Percentiles rank a stretch among this genome's conserved stretches.
These are phyloP conservation scores for Letharia columbiana DNA, from an alignment of 495 filamentous ascomycete genomes.

Conservation along the genomic window DNA sequence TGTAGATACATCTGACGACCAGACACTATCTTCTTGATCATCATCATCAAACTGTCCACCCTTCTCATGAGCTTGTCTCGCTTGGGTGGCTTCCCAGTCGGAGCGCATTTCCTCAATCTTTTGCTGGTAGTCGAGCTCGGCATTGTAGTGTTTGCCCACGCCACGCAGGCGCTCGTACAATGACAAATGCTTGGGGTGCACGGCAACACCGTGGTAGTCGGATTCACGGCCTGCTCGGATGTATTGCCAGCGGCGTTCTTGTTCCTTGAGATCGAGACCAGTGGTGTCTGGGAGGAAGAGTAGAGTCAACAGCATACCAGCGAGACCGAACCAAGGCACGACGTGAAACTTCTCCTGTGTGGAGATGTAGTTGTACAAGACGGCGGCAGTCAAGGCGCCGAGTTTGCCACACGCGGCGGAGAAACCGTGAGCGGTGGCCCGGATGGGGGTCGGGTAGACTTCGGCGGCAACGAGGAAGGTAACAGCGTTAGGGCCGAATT, in stretches of 20 bases:
- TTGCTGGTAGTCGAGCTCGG: constrained; percentile 64
- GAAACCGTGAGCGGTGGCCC: constrained; percentile 84
- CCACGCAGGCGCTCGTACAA: constrained; percentile 68
- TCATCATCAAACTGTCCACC: constrained; percentile 26
- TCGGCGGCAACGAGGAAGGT: constrained; percentile 90
- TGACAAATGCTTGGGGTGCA: constrained; percentile 78
- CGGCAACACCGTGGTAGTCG: constrained; percentile 82
- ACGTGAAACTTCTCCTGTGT: constrained; percentile 72
- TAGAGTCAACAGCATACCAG: constrained; percentile 64
- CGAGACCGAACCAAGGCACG: constrained; percentile 85
- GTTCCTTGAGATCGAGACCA: constrained; percentile 86
- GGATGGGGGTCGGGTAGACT: constrained; percentile 81
- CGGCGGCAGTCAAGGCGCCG: constrained; percentile 72
- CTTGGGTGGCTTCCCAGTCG: constrained; percentile 54
- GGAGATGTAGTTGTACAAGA: constrained; percentile 81
- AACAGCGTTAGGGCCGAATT: constrained; percentile 87
- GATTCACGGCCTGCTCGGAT: constrained; percentile 62
- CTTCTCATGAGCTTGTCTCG: constrained; percentile 41
- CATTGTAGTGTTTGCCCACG: constrained; percentile 66
- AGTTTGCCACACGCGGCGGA: constrained; percentile 76
- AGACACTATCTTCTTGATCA: constrained; percentile 32
- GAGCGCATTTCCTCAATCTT: constrained; percentile 71
- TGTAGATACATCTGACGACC: constrained; percentile 31
- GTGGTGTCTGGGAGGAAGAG: constrained; percentile 88
- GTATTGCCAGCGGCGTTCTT: constrained; percentile 79